phyloP scores from a whole-genome alignment of 2,329 filamentous ascomycete species.

The Clathrospora elynae region DNA sequence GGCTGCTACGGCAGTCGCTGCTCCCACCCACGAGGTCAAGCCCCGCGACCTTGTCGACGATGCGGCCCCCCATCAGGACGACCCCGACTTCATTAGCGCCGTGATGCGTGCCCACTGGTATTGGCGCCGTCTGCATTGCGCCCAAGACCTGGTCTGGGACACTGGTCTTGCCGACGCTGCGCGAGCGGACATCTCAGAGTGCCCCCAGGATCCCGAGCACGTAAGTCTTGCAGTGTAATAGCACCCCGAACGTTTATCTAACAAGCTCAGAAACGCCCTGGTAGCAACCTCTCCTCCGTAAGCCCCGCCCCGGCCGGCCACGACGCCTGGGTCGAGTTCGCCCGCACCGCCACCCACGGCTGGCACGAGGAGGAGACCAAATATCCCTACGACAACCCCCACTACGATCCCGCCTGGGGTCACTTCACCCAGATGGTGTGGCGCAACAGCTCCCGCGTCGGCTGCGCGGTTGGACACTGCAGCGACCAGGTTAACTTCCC shows the following conservation, averaged over 20 bases:
- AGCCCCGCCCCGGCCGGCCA: constrained; percentile 28
- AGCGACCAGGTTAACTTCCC: constrained; percentile 26
- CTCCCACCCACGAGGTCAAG: constrained; percentile 23
- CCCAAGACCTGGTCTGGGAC: constrained; percentile 45
- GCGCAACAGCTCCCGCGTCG: constrained; percentile 44
- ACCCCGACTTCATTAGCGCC: constrained; percentile 38
- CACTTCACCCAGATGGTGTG: constrained; percentile 51
- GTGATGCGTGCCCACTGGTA: constrained; percentile 47
- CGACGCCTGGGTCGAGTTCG: constrained; percentile 38
- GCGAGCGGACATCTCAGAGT: constrained; percentile 30
- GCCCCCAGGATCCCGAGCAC: constrained; percentile 35
- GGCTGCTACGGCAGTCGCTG: constrained; percentile 29
- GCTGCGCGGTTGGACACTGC: constrained; percentile 44
- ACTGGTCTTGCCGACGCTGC: constrained; percentile 33
- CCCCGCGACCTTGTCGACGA: constrained; percentile 24
- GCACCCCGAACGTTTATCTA: constrained; percentile 3
- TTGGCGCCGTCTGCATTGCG: constrained; percentile 45
- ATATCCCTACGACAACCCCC: constrained; percentile 43
- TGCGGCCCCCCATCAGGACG: constrained; percentile 32
- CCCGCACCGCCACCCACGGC: constrained; percentile 37
- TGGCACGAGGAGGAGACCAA: constrained; percentile 46
- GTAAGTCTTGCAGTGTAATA: constrained; percentile 18
- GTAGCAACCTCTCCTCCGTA: constrained; percentile 43
- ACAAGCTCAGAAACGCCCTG: constrained; percentile 32
- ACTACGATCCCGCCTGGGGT: constrained; percentile 36